A percentile compares a stretch with the other conserved stretches of the same genome.
Evolutionary conservation across 768 basidiomycete genomes (phyloP).

Genomic region (Rickenella mellea): DNA sequence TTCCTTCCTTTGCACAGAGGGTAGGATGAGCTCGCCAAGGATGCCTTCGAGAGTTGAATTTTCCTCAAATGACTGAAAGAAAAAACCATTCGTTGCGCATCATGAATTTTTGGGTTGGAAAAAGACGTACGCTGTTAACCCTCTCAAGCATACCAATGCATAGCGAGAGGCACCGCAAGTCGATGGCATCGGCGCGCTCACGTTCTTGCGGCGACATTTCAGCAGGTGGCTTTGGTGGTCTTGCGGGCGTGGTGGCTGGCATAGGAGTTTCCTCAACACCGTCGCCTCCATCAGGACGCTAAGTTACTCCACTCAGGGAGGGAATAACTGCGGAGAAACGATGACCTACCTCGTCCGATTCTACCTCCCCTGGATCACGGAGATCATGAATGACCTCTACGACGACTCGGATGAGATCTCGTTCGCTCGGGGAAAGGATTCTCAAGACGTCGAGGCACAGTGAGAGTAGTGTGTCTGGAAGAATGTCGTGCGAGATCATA

Average conservation of each 20-base stretch:
- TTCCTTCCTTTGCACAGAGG: slow-evolving; percentile 84
- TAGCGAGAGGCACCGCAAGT: slow-evolving; percentile 65
- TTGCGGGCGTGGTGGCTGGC: slow-evolving; percentile 12
- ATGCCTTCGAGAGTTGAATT: slow-evolving; percentile 62
- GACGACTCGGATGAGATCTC: slow-evolving; percentile 79
- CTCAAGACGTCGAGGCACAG: slow-evolving; percentile 78
- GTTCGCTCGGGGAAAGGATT: slow-evolving; percentile 60
- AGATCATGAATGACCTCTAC: slow-evolving; percentile 84
- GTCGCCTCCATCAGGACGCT: slow-evolving; percentile 21
- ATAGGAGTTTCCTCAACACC: slow-evolving; percentile 21
- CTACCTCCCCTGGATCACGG: slow-evolving; percentile 37
- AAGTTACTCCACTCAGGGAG: slow-evolving; percentile 14
- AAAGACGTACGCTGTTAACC: slow-evolving; percentile 61
- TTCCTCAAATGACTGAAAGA: slow-evolving; percentile 43
- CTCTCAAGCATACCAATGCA: slow-evolving; percentile 82
- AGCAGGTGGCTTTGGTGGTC: slow-evolving; percentile 22
- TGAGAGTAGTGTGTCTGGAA: slow-evolving; percentile 64
- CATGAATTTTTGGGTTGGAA: not conserved
- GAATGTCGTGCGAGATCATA: slow-evolving; percentile 64
- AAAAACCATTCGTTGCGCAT: slow-evolving; percentile 30
- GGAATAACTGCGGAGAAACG: not conserved
- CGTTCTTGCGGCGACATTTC: slow-evolving; percentile 54
- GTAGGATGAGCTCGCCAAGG: slow-evolving; percentile 81
- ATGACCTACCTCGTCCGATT: slow-evolving; percentile 15
- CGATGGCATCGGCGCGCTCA: slow-evolving; percentile 47